Evolutionary conservation across 2,329 filamentous ascomycete genomes (phyloP), one percentile per base, ranked within the genome.

Genomic region (Eurotiales sp.): DNA sequence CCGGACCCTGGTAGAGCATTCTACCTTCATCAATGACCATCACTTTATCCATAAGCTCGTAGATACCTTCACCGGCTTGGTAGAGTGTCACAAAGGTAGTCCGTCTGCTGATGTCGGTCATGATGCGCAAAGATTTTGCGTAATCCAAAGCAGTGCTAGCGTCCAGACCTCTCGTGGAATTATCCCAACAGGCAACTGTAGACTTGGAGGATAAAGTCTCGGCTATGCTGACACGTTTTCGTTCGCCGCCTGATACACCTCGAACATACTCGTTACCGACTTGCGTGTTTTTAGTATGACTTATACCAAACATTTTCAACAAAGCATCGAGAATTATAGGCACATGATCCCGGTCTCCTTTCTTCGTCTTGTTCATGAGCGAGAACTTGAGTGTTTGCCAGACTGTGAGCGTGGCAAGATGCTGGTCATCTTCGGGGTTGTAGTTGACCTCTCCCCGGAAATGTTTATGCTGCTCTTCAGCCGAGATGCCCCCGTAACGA

Each of bases 71-170:
- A 49, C 83, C 82, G 1, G 84, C 84, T 64, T 87, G 85, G 65
- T 89, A 89, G 0, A 89, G 73, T 0, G 86, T 88, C 1, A 87
- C 85, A 14, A 87, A 75, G 0, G 83, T 87, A 0, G 85, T 87
- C 7, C 84, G 80, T 58, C 88, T 82, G 61, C 80, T 84, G 55
- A 90, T 81, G 55, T 90, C 85, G 3, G 88, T 91, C 82, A 90
- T 87, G 53, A 85, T 79, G 12, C 84, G 78, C 2, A 87, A 72
- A 1, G 82, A 84, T 52, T 84, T 85, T 8, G 84, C 86, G 59
- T 88, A 92, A 61, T 91, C 87, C 4, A 91, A 75, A 4, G 88
- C 88, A 0, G 87, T 91, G 1, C 84, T 87, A 1, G 87, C 85
- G 63, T 93, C 88, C 0, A 92, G 73, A n/a, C 88, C 88, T 43